phyloP scores from a whole-genome alignment of 495 filamentous ascomycete species.

The Penicillium dipodomyicola region DNA sequence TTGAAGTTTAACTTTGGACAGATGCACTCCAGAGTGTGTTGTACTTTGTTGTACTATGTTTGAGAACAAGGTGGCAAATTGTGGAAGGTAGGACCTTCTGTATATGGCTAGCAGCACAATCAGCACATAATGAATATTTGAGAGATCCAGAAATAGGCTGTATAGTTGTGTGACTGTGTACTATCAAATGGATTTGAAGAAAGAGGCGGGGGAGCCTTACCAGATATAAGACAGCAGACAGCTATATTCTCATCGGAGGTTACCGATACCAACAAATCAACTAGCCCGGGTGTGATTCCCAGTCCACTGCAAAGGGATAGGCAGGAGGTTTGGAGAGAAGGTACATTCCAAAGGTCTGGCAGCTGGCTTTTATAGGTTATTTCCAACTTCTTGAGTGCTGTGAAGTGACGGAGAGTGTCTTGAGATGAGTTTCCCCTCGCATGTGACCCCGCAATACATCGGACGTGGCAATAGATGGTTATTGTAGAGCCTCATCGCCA shows the following conservation, averaged over 20 bases:
- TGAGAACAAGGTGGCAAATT: conserved; percentile 1
- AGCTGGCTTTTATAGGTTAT: conserved; percentile 7
- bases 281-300: not conserved
- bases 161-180: conserved; percentile 11
- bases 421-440: not conserved
- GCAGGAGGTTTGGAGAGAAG: not conserved
- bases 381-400: not conserved
- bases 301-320: not conserved
- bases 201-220: conserved; percentile 1
- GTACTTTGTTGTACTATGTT: not conserved
- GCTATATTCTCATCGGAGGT: conserved; percentile 21
- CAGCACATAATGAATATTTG: conserved; percentile 3
- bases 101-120: not conserved
- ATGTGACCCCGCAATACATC: not conserved
- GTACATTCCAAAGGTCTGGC: not conserved
- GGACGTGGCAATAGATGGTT: not conserved
- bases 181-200: conserved; percentile 11
- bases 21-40: not conserved
- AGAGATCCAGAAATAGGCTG: conserved; percentile 14
- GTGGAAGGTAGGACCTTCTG: not conserved
- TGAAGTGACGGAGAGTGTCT: not conserved
- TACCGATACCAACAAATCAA: conserved; percentile 14
- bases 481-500: not conserved
- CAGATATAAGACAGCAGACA: conserved; percentile 19
- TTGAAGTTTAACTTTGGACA: conserved; percentile 1